Evolutionary conservation across 768 basidiomycete species (phyloP), one percentile per base, ranked within the genome.

Genomic region (Panus rudis): DNA sequence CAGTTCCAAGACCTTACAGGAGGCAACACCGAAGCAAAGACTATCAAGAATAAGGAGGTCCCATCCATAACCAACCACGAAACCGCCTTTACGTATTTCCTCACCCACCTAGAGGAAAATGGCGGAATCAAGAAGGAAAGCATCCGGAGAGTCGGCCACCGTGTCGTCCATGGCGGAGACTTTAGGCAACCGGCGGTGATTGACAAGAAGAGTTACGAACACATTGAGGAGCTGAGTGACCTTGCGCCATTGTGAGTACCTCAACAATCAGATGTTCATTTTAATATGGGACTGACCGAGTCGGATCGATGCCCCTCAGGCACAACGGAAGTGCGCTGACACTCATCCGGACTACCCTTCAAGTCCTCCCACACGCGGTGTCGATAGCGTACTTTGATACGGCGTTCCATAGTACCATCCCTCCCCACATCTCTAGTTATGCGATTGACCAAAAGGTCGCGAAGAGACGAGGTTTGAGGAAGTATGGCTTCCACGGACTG

Each of bases 401-500:
- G 0, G 73, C 86, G 4, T 91, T 91, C 63, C 88, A 94, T 62
- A 71, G 71, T 37, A 72, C 84, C 8, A 74, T 97, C 13, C 88
- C 89, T 0, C 52, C 63, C 4, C 81, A 91, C 54, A 78, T 92
- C 42, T 75, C 84, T 28, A 84, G 77, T 40, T 93, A 92, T 56
- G 78, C 90, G 0, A 81, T 94, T 41, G 66, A 83, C 49, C 83
- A 75, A 51, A 56, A 64, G 7, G 64, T 84, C 33, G 78, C 84
- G 0, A 67, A 67, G 28, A 64, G 75, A 33, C 77, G 79, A 34
- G 84, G 85, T 1, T 69, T 94, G 34, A 79, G 78, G 58, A 92
- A 91, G 62, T 94, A 93, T 55, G 92, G 92, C 14, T 92, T 92
- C 61, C 92, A 96, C 54, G 92, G 92, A 2, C 58, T 92, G 52